Percentiles rank a stretch among this genome's conserved stretches.
Conservation (phyloP, 345 rosid species). For the Durio zibethinus region DNA sequence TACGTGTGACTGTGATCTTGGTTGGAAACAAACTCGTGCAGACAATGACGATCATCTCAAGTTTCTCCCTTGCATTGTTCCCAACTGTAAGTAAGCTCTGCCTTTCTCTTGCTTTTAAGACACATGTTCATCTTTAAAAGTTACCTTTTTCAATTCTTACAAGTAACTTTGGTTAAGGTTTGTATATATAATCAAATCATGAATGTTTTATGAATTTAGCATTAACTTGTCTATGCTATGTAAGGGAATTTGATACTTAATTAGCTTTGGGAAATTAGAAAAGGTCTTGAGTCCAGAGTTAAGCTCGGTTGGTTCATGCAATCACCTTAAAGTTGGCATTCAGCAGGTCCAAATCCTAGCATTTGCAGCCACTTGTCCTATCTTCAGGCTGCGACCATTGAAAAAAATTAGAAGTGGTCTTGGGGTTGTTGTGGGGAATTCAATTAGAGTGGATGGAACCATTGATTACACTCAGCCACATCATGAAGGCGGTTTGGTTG, state of each 20-base stretch:
- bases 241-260: neutral
- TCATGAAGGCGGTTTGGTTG: neutral
- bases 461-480: neutral
- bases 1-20: constrained; percentile 64
- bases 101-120: constrained; percentile 3
- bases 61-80: constrained; percentile 82
- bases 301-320: too few species aligned
- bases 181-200: neutral
- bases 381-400: too few species aligned
- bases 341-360: too few species aligned
- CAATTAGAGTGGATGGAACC: neutral
- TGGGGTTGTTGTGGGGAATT: neutral
- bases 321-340: too few species aligned
- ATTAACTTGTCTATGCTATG: neutral
- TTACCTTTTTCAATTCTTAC: neutral
- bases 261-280: constrained; percentile 5
- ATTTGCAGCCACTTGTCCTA: too few species aligned
- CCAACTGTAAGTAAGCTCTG: constrained; percentile 56
- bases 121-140: neutral
- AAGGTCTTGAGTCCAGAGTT: too few species aligned
- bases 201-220: neutral
- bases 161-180: neutral
- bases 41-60: constrained; percentile 30
- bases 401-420: neutral
- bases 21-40: constrained; percentile 60